These are phyloP conservation scores for Licmophora abbreviata DNA, from an alignment of 108 stramenopile species.

Conservation along the genomic window DNA sequence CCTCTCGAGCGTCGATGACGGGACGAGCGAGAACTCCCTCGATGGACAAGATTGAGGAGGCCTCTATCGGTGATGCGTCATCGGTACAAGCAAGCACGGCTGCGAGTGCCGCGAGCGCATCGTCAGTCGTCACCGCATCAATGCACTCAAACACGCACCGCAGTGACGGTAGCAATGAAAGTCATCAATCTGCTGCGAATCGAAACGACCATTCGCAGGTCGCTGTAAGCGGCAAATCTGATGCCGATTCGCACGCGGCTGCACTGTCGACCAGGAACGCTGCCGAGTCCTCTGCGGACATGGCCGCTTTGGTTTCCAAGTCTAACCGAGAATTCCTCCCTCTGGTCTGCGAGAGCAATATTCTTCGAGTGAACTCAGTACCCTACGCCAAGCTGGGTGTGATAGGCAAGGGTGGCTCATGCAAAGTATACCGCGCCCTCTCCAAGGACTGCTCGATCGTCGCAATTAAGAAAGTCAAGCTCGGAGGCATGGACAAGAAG, in stretches of 20 bases:
- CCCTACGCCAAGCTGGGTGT: conserved; percentile 88
- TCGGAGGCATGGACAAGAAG: conserved; percentile 72
- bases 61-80: too few relatives aligned
- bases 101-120: conserved; percentile 14
- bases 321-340: conserved; percentile 58
- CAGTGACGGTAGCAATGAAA: conserved; percentile 6
- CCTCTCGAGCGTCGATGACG: too few relatives aligned
- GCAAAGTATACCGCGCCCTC: conserved; percentile 90
- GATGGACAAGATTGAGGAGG: neutral
- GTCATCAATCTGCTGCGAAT: neutral
- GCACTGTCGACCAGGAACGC: too few relatives aligned
- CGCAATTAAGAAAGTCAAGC: conserved; percentile 96
- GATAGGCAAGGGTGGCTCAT: conserved; percentile 96
- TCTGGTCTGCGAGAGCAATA: conserved; percentile 71
- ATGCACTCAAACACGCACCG: conserved; percentile 2
- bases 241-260: neutral
- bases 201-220: neutral
- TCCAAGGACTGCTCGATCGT: conserved; percentile 70
- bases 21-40: neutral
- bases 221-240: neutral
- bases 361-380: conserved; percentile 68
- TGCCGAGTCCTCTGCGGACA: conserved; percentile 1
- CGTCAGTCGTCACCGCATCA: neutral
- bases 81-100: conserved; percentile 1
- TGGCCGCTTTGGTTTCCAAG: neutral